A percentile compares a stretch with the other conserved stretches of the same genome.
Conservation (phyloP, 2,329 filamentous ascomycete genomes). For the Calonectria fujianensis region DNA sequence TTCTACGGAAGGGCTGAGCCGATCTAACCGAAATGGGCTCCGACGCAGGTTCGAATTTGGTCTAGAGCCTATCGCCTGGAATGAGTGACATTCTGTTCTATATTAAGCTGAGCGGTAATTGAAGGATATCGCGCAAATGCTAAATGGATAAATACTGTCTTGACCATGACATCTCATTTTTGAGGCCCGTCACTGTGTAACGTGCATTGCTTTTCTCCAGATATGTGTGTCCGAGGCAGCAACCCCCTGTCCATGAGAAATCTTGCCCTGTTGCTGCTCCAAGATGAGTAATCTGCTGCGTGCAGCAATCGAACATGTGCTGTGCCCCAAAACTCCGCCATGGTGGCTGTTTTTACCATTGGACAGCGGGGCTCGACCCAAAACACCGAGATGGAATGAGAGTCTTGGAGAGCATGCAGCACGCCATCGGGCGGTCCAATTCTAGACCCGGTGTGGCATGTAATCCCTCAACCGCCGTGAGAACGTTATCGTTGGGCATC, state of each 20-base stretch:
- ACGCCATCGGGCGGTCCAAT: background rate
- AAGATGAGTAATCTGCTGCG: background rate
- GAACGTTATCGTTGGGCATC: background rate
- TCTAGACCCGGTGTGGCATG: background rate
- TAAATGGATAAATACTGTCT: background rate
- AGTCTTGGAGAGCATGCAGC: background rate
- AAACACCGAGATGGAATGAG: background rate
- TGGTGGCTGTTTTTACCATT: background rate
- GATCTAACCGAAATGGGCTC: conserved; percentile 3
- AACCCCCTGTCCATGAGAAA: background rate
- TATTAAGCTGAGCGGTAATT: conserved; percentile 1
- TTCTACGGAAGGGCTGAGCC: background rate
- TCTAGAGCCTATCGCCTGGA: background rate
- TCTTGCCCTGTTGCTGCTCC: background rate
- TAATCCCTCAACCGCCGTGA: background rate
- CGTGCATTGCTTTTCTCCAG: background rate
- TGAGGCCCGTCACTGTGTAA: background rate
- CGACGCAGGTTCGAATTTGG: background rate
- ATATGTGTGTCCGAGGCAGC: background rate
- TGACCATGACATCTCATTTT: background rate
- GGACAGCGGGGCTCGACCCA: background rate
- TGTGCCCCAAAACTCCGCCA: background rate
- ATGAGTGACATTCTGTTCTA: conserved; percentile 10
- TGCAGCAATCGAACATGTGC: background rate
- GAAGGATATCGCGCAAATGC: background rate